Base-by-base conservation (phyloP, 345 rosid genomes). In the Euclidium syriacum region DNA sequence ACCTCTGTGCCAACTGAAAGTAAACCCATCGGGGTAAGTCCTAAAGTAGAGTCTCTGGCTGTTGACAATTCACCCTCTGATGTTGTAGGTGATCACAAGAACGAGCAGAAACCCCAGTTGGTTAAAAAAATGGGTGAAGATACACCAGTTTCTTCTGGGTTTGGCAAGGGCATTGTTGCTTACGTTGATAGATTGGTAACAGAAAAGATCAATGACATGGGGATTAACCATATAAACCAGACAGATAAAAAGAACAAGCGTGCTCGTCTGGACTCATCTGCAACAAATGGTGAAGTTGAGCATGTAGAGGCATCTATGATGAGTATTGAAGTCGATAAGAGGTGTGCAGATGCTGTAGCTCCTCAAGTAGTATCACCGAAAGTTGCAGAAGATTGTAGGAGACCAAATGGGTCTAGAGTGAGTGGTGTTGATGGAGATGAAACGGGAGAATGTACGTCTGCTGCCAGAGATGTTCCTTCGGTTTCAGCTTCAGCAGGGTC, bases 391-490 rank as follows among this genome's bases (percentile, higher is more conserved):
- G 73, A 38, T 52, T 16, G 40, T 61, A 57, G n/a, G 33, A 73
- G 58, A 61, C 63, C 80, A n/a, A 72, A 66, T 40, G 84, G 70
- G 65, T 59, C 71, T 20, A 80, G 71, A 60, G 35, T 65, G 34
- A 67, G 62, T 29, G 75, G 33, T 17, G 35, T 10, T 35, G 83
- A 77, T 51, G 75, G 73, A 39, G 83, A 81, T 61, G 83, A 77
- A 57, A 74, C 64, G 0, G 84, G 80, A 64, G 85, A 73, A 63
- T 55, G 77, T 34, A 69, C 73, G n/a, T 78, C 82, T 39, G 52
- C 68, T 9, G 27, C 72, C 42, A 51, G 65, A 4, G 80, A 66
- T 57, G 71, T 66, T 72, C 48, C 84, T 58, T 60, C 68, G 6
- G 34, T 35, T 50, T 58, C 71, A 62, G 75, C 55, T 44, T 52